Evolutionary conservation across 257 asterid genomes (phyloP), one percentile per base, ranked within the genome.

Genomic region (Perilla frutescens): DNA sequence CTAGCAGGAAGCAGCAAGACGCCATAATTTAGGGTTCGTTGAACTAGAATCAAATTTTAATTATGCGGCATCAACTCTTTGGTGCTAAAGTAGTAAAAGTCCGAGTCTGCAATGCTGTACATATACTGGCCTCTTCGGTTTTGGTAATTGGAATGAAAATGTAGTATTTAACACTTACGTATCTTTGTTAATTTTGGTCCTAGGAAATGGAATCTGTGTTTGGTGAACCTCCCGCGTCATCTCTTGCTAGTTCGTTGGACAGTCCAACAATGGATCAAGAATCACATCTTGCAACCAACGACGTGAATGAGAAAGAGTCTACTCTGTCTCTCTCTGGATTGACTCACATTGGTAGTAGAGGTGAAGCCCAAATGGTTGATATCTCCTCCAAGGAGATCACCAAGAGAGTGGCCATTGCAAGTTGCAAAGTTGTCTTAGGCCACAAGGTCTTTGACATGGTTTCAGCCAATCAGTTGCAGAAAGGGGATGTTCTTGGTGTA

Each of bases 181-280:
- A 41, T 40, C 6, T 41, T 10, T 67, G 57, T 7, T 43, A 26
- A 12, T 63, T 53, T 62, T 79, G 66, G 49, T 76, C 53, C n/a
- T 77, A 88, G 96, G 97, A 91, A 86, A 89, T 93, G 96, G 96
- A 93, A 81, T 86, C 78, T 37, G 90, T 93, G 34, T 91, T 91
- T 79, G 98, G 98, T 31, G 89, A 80, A 66, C 87, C 96, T 66
- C 96, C 92, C 37, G 68, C 95, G 50, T 81, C 95, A 34, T 71
- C 85, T 73, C 80, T 79, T 73, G 55, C 77, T 12, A 76, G 83
- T 72, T 83, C 96, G 55, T 9, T 47, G 55, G 85, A 83, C 49
- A 77, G 74, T 73, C 86, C 68, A 54, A 53, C 68, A 51, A 58
- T 75, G 48, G 57, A 76, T 41, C 83, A 76, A 37, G 96, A 82